A percentile compares a stretch with the other conserved stretches of the same genome.
These are phyloP conservation scores for Neurospora sp. DNA, from an alignment of 495 filamentous ascomycete genomes.

Conservation along the genomic window DNA sequence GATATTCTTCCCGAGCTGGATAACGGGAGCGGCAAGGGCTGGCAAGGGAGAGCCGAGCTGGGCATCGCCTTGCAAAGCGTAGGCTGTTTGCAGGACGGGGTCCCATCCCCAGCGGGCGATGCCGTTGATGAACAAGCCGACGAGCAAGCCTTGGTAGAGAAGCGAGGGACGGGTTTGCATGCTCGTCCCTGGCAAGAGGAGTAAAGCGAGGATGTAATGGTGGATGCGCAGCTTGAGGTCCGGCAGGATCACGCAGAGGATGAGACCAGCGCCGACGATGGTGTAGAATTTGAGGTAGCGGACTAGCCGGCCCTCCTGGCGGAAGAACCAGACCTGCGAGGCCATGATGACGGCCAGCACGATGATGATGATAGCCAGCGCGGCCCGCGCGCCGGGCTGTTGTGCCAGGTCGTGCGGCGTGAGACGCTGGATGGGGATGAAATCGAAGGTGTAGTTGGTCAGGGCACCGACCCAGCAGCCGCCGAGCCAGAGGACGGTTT, in stretches of 20 bases:
- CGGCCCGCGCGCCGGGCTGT: slow-evolving; percentile 67
- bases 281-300: slow-evolving; percentile 64
- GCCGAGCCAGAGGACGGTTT: slow-evolving; percentile 64
- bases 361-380: slow-evolving; percentile 57
- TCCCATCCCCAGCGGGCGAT: slow-evolving; percentile 91
- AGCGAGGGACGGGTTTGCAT: slow-evolving; percentile 71
- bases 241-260: slow-evolving; percentile 62
- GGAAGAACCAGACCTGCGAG: slow-evolving; percentile 67
- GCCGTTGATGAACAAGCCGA: slow-evolving; percentile 89
- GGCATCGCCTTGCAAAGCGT: slow-evolving; percentile 57
- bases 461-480: slow-evolving; percentile 69
- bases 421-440: slow-evolving; percentile 72
- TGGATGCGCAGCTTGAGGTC: slow-evolving; percentile 85
- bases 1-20: slow-evolving; percentile 24
- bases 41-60: slow-evolving; percentile 64
- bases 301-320: slow-evolving; percentile 59
- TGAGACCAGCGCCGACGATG: slow-evolving; percentile 43
- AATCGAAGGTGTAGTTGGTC: slow-evolving; percentile 75
- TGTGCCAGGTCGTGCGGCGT: slow-evolving; percentile 65
- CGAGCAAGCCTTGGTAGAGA: slow-evolving; percentile 72
- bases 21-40: slow-evolving; percentile 39
- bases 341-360: slow-evolving; percentile 48
- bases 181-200: slow-evolving; percentile 78
- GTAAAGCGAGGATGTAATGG: slow-evolving; percentile 79
- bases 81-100: slow-evolving; percentile 75